Percentiles rank a stretch among this genome's conserved stretches.
Evolutionary conservation across 352 stramenopile genomes (phyloP).

Genomic region (Phytophthora foliorum): DNA sequence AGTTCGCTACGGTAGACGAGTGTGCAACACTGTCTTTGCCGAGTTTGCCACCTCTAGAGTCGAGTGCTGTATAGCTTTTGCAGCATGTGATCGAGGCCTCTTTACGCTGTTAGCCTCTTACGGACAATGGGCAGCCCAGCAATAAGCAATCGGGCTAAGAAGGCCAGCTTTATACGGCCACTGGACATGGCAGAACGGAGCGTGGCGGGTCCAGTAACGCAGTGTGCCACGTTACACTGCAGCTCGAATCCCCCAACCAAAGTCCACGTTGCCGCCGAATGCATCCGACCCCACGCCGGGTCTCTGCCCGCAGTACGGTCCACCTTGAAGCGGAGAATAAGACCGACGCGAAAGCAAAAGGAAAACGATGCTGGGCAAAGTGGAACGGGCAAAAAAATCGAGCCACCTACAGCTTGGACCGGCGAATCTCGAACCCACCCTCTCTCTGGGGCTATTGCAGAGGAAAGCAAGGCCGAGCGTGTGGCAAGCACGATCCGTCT

Average conservation of each 20-base stretch:
- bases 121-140: neutral
- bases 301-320: conserved; percentile 14
- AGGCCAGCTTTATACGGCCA: neutral
- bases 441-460: conserved; percentile 20
- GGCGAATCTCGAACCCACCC: conserved; percentile 20
- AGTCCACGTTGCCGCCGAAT: conserved; percentile 1
- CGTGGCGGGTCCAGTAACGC: neutral
- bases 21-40: conserved; percentile 1
- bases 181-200: conserved; percentile 8
- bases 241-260: conserved; percentile 4
- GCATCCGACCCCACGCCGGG: conserved; percentile 15
- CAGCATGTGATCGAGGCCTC: neutral
- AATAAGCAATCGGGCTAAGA: neutral
- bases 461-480: neutral
- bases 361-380: neutral
- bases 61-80: conserved; percentile 16
- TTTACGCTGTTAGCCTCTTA: neutral
- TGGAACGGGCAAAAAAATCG: neutral
- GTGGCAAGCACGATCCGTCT: conserved; percentile 21
- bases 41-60: conserved; percentile 9
- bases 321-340: conserved; percentile 28
- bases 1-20: neutral
- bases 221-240: conserved; percentile 15
- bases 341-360: conserved; percentile 4
- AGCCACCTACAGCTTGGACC: conserved; percentile 4